Evolutionary conservation across 1,139 yeast species (phyloP).

Genomic region (Komagataea norvegica): DNA sequence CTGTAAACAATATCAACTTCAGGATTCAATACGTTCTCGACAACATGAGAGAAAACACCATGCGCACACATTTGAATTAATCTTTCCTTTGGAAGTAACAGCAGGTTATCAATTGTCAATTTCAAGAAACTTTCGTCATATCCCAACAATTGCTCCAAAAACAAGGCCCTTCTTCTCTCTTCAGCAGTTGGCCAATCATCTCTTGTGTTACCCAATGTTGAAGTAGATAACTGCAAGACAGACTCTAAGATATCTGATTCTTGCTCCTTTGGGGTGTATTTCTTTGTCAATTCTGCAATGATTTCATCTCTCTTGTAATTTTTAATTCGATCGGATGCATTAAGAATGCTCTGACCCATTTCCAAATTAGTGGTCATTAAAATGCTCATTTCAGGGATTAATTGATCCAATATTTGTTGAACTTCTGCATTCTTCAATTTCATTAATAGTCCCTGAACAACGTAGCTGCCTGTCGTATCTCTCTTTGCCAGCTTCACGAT

Average conservation of each 20-base stretch:
- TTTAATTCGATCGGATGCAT: slow-evolving; percentile 56
- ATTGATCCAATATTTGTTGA: slow-evolving; percentile 58
- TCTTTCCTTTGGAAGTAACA: slow-evolving; percentile 54
- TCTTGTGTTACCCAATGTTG: slow-evolving; percentile 75
- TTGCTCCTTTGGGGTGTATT: slow-evolving; percentile 48
- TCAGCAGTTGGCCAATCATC: slow-evolving; percentile 93
- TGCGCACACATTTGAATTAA: slow-evolving; percentile 73
- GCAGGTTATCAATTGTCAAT: slow-evolving; percentile 54
- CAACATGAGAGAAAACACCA: slow-evolving; percentile 85
- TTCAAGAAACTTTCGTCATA: slow-evolving; percentile 58
- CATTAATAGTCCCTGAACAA: slow-evolving; percentile 64
- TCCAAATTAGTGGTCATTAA: slow-evolving; percentile 67
- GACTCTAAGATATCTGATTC: slow-evolving; percentile 58
- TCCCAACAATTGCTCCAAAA: slow-evolving; percentile 65
- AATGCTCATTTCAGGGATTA: slow-evolving; percentile 62
- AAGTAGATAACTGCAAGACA: slow-evolving; percentile 55
- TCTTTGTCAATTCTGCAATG: slow-evolving; percentile 52
- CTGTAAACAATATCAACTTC: slow-evolving; percentile 55
- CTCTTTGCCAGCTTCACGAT: slow-evolving; percentile 69
- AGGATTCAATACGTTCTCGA: slow-evolving; percentile 57
- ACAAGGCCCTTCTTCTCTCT: slow-evolving; percentile 75
- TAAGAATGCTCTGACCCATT: slow-evolving; percentile 62
- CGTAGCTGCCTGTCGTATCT: slow-evolving; percentile 77
- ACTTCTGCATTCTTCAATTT: slow-evolving; percentile 58
- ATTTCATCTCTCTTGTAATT: slow-evolving; percentile 65